Conservation (phyloP, 1,139 yeast genomes). For the Pichia sp. region DNA sequence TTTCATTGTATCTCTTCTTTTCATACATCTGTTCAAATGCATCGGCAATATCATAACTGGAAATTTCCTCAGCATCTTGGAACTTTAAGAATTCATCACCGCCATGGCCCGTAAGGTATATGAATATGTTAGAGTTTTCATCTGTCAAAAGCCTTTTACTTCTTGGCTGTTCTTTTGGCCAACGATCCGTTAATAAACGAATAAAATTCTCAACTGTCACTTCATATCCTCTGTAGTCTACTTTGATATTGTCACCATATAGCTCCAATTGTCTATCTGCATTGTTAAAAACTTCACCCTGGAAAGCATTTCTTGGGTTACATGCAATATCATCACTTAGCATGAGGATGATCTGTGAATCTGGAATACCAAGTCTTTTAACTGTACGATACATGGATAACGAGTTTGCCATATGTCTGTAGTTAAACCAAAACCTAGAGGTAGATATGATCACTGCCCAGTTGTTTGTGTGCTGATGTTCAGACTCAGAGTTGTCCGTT, state of each 20-base stretch:
- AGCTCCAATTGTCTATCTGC: constrained; percentile 91
- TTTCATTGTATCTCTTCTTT: constrained; percentile 90
- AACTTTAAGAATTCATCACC: constrained; percentile 95
- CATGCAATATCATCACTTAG: constrained; percentile 96
- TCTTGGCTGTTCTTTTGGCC: constrained; percentile 92
- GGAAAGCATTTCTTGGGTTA: constrained; percentile 91
- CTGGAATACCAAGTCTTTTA: constrained; percentile 93
- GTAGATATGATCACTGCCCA: constrained; percentile 97
- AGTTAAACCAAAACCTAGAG: constrained; percentile 96
- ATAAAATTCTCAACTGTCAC: constrained; percentile 96
- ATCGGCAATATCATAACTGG: constrained; percentile 92
- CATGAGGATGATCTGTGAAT: constrained; percentile 94
- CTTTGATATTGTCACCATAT: constrained; percentile 92
- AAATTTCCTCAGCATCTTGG: constrained; percentile 97
- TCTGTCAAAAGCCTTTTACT: constrained; percentile 87
- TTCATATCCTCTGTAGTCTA: constrained; percentile 95
- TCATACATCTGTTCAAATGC: constrained; percentile 97
- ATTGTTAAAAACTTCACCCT: constrained; percentile 93
- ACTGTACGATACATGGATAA: constrained; percentile 93
- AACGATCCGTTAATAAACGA: constrained; percentile 83
- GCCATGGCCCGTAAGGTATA: constrained; percentile 97
- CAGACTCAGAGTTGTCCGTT: background rate
- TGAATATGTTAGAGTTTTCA: constrained; percentile 88
- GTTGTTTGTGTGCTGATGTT: constrained; percentile 63
- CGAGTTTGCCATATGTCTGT: constrained; percentile 96